Evolutionary conservation across 768 basidiomycete species (phyloP).

Genomic region (Neoboletus brunneissimus): DNA sequence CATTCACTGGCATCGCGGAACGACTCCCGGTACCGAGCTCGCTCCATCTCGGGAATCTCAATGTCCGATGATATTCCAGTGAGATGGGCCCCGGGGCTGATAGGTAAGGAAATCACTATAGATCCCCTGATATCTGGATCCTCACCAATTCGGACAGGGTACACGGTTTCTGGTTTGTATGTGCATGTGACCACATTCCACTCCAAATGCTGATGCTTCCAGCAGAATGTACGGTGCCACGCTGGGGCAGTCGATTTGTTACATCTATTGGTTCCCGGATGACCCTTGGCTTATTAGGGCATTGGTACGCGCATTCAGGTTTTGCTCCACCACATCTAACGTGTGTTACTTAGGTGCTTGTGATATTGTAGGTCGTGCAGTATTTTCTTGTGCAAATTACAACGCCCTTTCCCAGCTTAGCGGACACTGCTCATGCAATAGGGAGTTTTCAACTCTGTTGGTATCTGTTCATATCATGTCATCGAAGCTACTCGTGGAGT

Average conservation of each 20-base stretch:
- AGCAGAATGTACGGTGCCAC: constrained; percentile 13
- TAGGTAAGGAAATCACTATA: too few relatives aligned
- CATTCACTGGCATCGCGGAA: too few relatives aligned
- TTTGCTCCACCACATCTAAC: neutral
- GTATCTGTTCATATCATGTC: constrained; percentile 2
- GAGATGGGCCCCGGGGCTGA: too few relatives aligned
- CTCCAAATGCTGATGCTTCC: neutral
- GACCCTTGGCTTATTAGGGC: constrained; percentile 2
- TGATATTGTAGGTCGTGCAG: neutral
- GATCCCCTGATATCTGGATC: too few relatives aligned
- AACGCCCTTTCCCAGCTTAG: neutral
- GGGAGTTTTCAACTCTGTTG: neutral
- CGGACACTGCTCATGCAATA: constrained; percentile 5
- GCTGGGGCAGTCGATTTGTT: neutral
- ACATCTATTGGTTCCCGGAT: constrained; percentile 8
- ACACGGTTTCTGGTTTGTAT: too few relatives aligned
- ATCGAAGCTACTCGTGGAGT: neutral
- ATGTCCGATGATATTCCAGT: too few relatives aligned
- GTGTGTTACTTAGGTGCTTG: neutral
- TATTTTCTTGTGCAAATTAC: neutral
- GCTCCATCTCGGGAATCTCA: too few relatives aligned
- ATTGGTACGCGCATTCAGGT: neutral
- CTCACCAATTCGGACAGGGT: too few relatives aligned
- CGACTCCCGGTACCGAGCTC: neutral
- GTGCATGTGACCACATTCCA: too few relatives aligned